Evolutionary conservation across 2,329 filamentous ascomycete species (phyloP).

Genomic region (Ascosphaera apis): DNA sequence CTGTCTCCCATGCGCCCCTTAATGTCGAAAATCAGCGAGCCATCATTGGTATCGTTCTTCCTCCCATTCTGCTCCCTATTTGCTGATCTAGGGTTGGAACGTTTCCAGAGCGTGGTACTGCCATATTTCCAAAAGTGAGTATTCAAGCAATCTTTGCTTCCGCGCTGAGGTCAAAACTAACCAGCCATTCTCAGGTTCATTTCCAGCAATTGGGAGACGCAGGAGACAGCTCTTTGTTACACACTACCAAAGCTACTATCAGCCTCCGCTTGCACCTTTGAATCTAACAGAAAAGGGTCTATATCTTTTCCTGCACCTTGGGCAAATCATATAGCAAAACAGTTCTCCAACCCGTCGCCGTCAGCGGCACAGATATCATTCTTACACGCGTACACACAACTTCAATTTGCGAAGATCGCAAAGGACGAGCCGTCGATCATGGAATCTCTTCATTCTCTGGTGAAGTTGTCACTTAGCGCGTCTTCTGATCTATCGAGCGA

Average conservation of each 20-base stretch:
- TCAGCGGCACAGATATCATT: conserved; percentile 39
- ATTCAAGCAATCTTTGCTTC: not conserved
- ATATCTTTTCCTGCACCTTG: conserved; percentile 26
- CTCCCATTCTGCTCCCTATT: conserved; percentile 68
- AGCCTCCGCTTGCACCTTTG: conserved; percentile 27
- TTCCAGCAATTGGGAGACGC: conserved; percentile 42
- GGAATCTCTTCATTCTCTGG: conserved; percentile 39
- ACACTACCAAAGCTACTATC: conserved; percentile 38
- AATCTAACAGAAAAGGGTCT: conserved; percentile 17
- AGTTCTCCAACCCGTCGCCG: conserved; percentile 29
- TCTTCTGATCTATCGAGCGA: conserved; percentile 35
- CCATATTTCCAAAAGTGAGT: conserved; percentile 55
- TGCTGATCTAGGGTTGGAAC: conserved; percentile 45
- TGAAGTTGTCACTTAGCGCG: conserved; percentile 40
- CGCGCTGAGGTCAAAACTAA: conserved; percentile 8
- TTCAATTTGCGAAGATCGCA: conserved; percentile 37
- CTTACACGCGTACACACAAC: conserved; percentile 41
- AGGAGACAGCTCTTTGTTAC: conserved; percentile 47
- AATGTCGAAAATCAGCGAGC: conserved; percentile 39
- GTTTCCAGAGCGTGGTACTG: conserved; percentile 59
- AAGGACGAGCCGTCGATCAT: conserved; percentile 38
- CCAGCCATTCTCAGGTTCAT: conserved; percentile 36
- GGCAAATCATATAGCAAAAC: conserved; percentile 49
- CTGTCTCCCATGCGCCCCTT: conserved; percentile 46
- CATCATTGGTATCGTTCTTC: conserved; percentile 48